These are phyloP conservation scores for Phaseolus coccineus DNA, from an alignment of 331 rosid species.

Conservation along the genomic window DNA sequence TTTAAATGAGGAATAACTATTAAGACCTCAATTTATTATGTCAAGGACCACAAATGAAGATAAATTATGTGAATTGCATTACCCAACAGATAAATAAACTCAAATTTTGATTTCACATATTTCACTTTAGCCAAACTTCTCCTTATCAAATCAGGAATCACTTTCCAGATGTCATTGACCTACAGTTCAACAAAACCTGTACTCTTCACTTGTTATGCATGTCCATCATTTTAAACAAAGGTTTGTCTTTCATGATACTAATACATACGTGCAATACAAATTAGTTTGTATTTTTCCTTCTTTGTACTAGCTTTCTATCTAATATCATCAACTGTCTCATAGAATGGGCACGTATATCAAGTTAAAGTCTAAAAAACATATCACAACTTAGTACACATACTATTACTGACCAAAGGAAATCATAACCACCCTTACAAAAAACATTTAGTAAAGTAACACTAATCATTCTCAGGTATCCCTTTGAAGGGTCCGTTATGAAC, in stretches of 20 bases:
- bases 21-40: slow-evolving; percentile 17
- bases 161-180: slow-evolving; percentile 32
- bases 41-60: slow-evolving; percentile 34
- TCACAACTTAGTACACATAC: slow-evolving; percentile 15
- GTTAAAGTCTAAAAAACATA: slow-evolving; percentile 34
- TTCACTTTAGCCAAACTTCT: slow-evolving; percentile 18
- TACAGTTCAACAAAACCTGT: slow-evolving; percentile 33
- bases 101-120: slow-evolving; percentile 10
- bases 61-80: not conserved
- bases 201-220: slow-evolving; percentile 25
- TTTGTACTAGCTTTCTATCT: slow-evolving; percentile 4
- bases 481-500: slow-evolving; percentile 26
- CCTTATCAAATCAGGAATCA: slow-evolving; percentile 13
- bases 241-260: slow-evolving; percentile 24
- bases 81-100: slow-evolving; percentile 29
- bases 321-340: slow-evolving; percentile 30
- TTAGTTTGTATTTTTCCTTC: slow-evolving; percentile 31
- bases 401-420: slow-evolving; percentile 26
- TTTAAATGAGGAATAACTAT: slow-evolving; percentile 32
- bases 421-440: slow-evolving; percentile 32
- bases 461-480: slow-evolving; percentile 26
- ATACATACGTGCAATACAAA: slow-evolving; percentile 32
- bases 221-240: slow-evolving; percentile 31
- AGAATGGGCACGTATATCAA: slow-evolving; percentile 37
- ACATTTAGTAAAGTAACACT: slow-evolving; percentile 29